Evolutionary conservation across 768 basidiomycete species (phyloP).

Genomic region (Trametes sanguinea): DNA sequence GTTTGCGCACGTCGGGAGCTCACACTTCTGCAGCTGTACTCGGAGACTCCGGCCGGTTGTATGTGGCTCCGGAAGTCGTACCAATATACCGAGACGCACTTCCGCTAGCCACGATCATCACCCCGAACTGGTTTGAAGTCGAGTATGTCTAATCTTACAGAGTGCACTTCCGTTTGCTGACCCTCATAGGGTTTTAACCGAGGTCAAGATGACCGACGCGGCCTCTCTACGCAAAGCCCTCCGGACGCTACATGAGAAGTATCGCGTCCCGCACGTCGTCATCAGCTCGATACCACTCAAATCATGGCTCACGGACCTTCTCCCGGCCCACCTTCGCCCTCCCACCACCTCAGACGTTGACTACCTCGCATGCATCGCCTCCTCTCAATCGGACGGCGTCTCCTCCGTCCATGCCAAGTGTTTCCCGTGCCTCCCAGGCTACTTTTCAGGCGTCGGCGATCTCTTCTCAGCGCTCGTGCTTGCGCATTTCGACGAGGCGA

Average conservation of each 20-base stretch:
- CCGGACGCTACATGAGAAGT: conserved; percentile 69
- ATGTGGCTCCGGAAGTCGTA: conserved; percentile 85
- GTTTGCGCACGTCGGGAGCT: neutral
- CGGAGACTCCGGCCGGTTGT: conserved; percentile 88
- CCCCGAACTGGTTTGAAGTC: conserved; percentile 98
- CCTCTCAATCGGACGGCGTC: conserved; percentile 34
- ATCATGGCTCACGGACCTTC: conserved; percentile 55
- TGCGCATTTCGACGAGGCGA: conserved; percentile 61
- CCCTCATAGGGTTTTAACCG: conserved; percentile 67
- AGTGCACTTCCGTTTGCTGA: neutral
- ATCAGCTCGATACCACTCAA: conserved; percentile 85
- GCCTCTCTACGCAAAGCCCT: conserved; percentile 69
- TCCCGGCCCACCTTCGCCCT: conserved; percentile 50
- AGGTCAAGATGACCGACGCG: conserved; percentile 65
- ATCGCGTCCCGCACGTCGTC: conserved; percentile 82
- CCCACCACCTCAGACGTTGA: conserved; percentile 35
- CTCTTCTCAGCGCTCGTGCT: conserved; percentile 92
- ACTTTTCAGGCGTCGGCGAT: conserved; percentile 97
- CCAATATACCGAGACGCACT: conserved; percentile 83
- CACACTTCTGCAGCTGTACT: conserved; percentile 69
- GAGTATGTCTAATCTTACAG: conserved; percentile 53
- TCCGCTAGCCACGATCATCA: conserved; percentile 87
- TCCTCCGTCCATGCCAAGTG: conserved; percentile 66
- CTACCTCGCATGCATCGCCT: conserved; percentile 80
- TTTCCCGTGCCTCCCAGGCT: conserved; percentile 81